These are phyloP conservation scores for Pichia phayaonensis DNA, from an alignment of 805 yeast species.

Conservation along the genomic window DNA sequence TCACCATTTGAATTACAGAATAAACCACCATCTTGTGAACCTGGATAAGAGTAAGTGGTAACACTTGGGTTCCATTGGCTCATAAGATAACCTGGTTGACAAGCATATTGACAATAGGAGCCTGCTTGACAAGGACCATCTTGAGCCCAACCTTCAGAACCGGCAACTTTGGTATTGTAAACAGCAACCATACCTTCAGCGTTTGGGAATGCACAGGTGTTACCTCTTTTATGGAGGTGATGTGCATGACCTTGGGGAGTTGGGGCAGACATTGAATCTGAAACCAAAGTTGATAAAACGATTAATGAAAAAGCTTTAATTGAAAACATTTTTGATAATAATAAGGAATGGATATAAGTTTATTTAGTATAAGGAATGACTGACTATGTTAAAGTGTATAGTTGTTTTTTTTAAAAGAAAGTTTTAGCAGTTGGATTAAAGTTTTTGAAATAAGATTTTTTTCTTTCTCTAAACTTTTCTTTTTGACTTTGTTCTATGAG, in stretches of 20 bases:
- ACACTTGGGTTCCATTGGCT: slow-evolving; percentile 82
- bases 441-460: not conserved
- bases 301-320: slow-evolving; percentile 2
- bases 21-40: slow-evolving; percentile 76
- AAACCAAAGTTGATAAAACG: not conserved
- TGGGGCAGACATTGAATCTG: slow-evolving; percentile 2
- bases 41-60: slow-evolving; percentile 68
- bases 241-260: slow-evolving; percentile 9
- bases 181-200: slow-evolving; percentile 63
- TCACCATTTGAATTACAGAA: slow-evolving; percentile 68
- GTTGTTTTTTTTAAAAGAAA: not conserved
- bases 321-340: slow-evolving; percentile 7
- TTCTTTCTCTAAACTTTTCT: not conserved
- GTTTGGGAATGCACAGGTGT: slow-evolving; percentile 57
- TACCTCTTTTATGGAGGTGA: slow-evolving; percentile 6
- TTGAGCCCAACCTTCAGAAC: slow-evolving; percentile 82
- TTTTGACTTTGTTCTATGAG: not conserved
- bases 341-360: not conserved
- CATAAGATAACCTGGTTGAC: slow-evolving; percentile 81
- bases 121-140: slow-evolving; percentile 71
- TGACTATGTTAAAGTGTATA: not conserved
- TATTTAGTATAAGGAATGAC: slow-evolving; percentile 1
- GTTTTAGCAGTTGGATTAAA: not conserved
- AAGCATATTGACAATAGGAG: slow-evolving; percentile 86
- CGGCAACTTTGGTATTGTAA: slow-evolving; percentile 36